A percentile compares a stretch with the other conserved stretches of the same genome.
Conservation (phyloP, 768 basidiomycete species). For the Heimioporus sp. region DNA sequence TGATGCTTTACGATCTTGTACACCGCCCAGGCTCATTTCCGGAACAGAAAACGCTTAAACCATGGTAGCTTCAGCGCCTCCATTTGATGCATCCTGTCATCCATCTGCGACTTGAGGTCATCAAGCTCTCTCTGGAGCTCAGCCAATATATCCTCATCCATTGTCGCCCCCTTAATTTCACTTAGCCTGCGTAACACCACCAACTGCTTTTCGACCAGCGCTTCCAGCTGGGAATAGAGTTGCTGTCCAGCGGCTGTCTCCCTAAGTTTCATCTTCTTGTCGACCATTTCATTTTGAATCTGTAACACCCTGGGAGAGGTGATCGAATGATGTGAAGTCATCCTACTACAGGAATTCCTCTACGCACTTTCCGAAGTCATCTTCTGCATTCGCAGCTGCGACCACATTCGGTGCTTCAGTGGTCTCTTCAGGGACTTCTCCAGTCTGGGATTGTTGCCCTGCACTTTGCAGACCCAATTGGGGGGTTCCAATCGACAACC, state of each 20-base stretch:
- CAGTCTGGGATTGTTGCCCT: no score
- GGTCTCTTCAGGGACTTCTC: no score
- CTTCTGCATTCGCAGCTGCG: no score
- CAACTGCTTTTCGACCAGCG: constrained; percentile 8
- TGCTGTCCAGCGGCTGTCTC: constrained; percentile 9
- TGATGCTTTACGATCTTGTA: no score
- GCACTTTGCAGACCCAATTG: no score
- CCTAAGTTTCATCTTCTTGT: constrained; percentile 2
- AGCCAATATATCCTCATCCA: neutral
- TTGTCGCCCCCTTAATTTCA: constrained; percentile 3
- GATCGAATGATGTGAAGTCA: no score
- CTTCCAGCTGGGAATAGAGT: constrained; percentile 8
- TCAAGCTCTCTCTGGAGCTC: constrained; percentile 11
- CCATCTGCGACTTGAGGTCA: neutral
- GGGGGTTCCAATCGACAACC: no score
- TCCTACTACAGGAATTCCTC: no score
- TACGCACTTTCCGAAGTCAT: no score
- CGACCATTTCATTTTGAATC: constrained; percentile 1
- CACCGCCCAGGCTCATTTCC: no score
- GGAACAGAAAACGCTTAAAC: neutral
- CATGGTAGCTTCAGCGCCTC: constrained; percentile 7
- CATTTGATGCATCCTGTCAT: constrained; percentile 10
- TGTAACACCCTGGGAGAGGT: no score
- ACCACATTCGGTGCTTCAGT: no score
- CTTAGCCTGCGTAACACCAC: constrained; percentile 3